A percentile compares a stretch with the other conserved stretches of the same genome.
Conservation (phyloP, 345 rosid genomes). For the Microthlaspi erraticum region DNA sequence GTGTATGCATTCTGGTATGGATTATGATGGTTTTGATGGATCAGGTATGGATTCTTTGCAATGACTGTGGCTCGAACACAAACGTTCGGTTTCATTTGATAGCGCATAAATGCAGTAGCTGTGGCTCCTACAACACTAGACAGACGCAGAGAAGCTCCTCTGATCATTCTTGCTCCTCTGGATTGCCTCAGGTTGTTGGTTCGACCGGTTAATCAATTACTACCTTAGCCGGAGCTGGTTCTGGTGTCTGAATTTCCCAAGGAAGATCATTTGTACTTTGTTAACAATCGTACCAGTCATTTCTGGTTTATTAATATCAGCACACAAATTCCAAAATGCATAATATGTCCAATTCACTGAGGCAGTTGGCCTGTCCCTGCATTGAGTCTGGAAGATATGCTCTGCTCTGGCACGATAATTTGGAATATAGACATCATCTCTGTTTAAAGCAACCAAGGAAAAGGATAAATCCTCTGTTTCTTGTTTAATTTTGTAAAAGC, state of each 20-base stretch:
- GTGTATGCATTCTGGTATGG: constrained; percentile 1
- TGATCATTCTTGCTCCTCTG: constrained; percentile 56
- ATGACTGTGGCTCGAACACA: constrained; percentile 71
- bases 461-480: too few relatives aligned
- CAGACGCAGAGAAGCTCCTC: constrained; percentile 63
- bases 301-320: constrained; percentile 8
- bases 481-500: too few relatives aligned
- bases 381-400: too few relatives aligned
- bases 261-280: not conserved
- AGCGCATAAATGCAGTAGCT: constrained; percentile 72
- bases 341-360: too few relatives aligned
- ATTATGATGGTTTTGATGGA: not conserved
- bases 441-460: too few relatives aligned
- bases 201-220: constrained; percentile 33
- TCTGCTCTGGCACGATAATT: too few relatives aligned
- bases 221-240: constrained; percentile 16
- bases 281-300: not conserved
- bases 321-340: too few relatives aligned
- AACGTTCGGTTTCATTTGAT: constrained; percentile 69
- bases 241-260: constrained; percentile 8
- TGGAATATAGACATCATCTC: too few relatives aligned
- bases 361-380: too few relatives aligned
- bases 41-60: constrained; percentile 92
- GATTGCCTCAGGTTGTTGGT: constrained; percentile 55
- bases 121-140: constrained; percentile 80